These are phyloP conservation scores for Fusarium oxysporum DNA, from an alignment of 2,329 filamentous ascomycete genomes.

Conservation along the genomic window DNA sequence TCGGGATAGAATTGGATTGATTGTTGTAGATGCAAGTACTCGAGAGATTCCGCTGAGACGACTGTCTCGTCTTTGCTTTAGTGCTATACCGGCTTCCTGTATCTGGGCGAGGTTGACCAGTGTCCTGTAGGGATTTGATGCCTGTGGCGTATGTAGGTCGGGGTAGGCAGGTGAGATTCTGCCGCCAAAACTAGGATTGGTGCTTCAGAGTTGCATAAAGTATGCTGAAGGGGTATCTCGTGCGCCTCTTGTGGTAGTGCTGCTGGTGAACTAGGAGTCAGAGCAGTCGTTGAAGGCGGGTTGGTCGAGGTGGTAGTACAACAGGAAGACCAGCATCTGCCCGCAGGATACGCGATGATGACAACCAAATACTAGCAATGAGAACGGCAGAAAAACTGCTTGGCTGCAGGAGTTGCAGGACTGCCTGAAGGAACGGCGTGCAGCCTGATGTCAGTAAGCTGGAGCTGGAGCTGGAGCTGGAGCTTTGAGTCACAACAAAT, in stretches of 20 bases:
- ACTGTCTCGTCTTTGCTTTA: constrained; percentile 30
- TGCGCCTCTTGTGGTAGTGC: constrained; percentile 37
- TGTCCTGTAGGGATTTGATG: constrained; percentile 22
- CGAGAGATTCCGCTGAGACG: not conserved
- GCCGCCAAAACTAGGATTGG: constrained; percentile 32
- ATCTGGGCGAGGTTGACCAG: constrained; percentile 21
- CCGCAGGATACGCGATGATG: constrained; percentile 21
- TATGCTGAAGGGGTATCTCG: constrained; percentile 40
- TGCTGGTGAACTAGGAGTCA: constrained; percentile 28
- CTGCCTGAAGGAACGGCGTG: constrained; percentile 19
- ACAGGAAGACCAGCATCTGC: constrained; percentile 30
- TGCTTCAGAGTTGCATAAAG: constrained; percentile 35
- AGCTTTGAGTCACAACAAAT: constrained; percentile 28
- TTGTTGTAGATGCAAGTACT: constrained; percentile 26
- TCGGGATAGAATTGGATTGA: constrained; percentile 26
- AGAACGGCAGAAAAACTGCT: constrained; percentile 16
- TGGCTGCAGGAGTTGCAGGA: constrained; percentile 28
- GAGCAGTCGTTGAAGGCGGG: constrained; percentile 29
- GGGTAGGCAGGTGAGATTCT: constrained; percentile 36
- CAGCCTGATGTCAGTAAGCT: constrained; percentile 29
- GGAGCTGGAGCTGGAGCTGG: not conserved
- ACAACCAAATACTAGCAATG: constrained; percentile 14
- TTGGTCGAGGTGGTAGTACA: constrained; percentile 40
- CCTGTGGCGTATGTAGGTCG: constrained; percentile 36
- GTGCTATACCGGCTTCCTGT: constrained; percentile 23